A percentile compares a stretch with the other conserved stretches of the same genome.
phyloP scores from a whole-genome alignment of 257 asterid species.

The Primulina tabacum region DNA sequence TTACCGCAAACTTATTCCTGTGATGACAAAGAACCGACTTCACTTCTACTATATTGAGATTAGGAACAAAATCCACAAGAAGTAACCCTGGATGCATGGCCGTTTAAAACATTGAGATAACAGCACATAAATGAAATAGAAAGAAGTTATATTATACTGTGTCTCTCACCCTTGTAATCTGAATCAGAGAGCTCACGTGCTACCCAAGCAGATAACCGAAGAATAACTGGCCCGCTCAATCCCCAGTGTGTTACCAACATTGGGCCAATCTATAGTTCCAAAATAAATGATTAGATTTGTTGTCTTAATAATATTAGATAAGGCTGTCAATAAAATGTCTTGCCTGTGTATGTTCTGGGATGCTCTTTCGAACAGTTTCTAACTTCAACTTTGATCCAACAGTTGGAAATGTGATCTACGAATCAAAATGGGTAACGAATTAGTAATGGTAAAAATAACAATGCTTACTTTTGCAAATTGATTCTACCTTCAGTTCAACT shows the following conservation, averaged over 20 bases:
- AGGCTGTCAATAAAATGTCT: conserved; percentile 27
- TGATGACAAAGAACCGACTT: conserved; percentile 59
- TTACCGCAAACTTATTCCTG: conserved; percentile 70
- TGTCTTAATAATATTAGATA: conserved; percentile 14
- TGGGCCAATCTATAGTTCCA: conserved; percentile 70
- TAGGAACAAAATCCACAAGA: conserved; percentile 84
- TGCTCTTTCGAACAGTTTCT: conserved; percentile 51
- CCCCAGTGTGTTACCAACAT: conserved; percentile 98
- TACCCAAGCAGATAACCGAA: conserved; percentile 96
- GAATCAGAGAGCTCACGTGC: conserved; percentile 78
- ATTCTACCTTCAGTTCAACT: conserved; percentile 66
- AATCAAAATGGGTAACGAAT: conserved; percentile 12
- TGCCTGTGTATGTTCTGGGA: conserved; percentile 88
- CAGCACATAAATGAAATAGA: conserved; percentile 15
- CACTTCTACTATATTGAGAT: conserved; percentile 56
- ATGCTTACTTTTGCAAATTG: conserved; percentile 13
- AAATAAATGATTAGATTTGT: conserved; percentile 28
- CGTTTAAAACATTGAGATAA: conserved; percentile 26
- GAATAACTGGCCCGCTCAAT: conserved; percentile 95
- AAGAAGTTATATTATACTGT: not conserved
- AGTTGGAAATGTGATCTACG: conserved; percentile 71
- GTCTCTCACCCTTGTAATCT: conserved; percentile 63
- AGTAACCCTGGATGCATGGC: conserved; percentile 56
- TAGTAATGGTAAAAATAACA: conserved; percentile 20
- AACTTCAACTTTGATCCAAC: conserved; percentile 74